A percentile compares a stretch with the other conserved stretches of the same genome.
These are phyloP conservation scores for Bruguiera hainesii DNA, from an alignment of 441 rosid species.

Conservation along the genomic window DNA sequence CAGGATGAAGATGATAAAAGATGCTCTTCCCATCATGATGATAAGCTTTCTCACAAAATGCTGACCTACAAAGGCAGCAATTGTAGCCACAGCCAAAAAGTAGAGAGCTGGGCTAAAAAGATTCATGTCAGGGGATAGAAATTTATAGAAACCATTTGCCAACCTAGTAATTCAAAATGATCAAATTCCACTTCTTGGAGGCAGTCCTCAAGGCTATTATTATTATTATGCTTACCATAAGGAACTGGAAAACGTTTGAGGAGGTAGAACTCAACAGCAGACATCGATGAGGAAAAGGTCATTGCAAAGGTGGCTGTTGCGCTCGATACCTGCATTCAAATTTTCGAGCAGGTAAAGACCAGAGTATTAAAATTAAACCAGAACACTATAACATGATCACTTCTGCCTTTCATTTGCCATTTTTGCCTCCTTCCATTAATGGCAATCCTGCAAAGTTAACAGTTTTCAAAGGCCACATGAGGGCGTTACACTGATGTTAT, in stretches of 20 bases:
- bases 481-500: too few relatives aligned
- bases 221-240: conserved; percentile 27
- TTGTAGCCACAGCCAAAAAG: conserved; percentile 41
- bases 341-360: conserved; percentile 5
- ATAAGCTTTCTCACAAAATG: conserved; percentile 47
- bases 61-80: conserved; percentile 60
- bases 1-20: conserved; percentile 63
- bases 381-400: not conserved
- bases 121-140: not conserved
- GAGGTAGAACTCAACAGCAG: conserved; percentile 63
- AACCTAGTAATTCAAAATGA: not conserved
- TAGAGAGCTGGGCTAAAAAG: conserved; percentile 42
- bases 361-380: not conserved
- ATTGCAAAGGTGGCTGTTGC: conserved; percentile 70
- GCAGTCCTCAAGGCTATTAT: not conserved
- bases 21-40: conserved; percentile 53
- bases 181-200: not conserved
- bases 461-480: too few relatives aligned
- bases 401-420: not conserved
- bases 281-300: conserved; percentile 66
- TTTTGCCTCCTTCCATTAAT: not conserved
- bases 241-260: conserved; percentile 62
- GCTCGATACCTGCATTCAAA: conserved; percentile 50
- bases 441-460: too few relatives aligned
- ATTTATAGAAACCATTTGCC: not conserved